Conservation (phyloP, 2,329 filamentous ascomycete species). For the Thielaviopsis ethacetica region DNA sequence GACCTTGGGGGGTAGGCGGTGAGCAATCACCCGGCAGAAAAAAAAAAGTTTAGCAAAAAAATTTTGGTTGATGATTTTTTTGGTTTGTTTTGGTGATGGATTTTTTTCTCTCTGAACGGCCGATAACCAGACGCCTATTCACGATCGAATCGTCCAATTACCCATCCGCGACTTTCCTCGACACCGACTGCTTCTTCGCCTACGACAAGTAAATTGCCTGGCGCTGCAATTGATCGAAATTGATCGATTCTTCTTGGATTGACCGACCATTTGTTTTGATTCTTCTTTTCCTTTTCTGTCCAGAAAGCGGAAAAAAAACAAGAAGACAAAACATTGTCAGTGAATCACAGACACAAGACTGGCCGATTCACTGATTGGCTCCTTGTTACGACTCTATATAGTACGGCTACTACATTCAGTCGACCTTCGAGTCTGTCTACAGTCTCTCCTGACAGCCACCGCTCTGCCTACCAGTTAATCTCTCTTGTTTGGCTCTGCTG, state of each 20-base stretch:
- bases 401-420: not conserved
- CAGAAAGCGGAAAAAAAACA: not conserved
- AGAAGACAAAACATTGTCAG: not conserved
- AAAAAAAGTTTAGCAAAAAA: not conserved
- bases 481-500: not conserved
- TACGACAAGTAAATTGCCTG: not conserved
- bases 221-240: not conserved
- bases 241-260: too few relatives aligned
- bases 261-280: not conserved
- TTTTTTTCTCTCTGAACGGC: not conserved
- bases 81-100: not conserved
- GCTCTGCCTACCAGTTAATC: not conserved
- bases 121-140: too few relatives aligned
- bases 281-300: not conserved
- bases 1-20: not conserved
- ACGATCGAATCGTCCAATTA: too few relatives aligned
- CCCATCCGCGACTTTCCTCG: not conserved
- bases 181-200: not conserved
- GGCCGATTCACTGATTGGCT: not conserved
- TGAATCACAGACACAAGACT: not conserved
- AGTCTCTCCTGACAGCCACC: not conserved
- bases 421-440: not conserved
- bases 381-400: not conserved
- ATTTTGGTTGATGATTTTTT: not conserved
- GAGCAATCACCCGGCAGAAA: not conserved